phyloP scores from a whole-genome alignment of 208 protist species.

The Leishmania tarentolae region DNA sequence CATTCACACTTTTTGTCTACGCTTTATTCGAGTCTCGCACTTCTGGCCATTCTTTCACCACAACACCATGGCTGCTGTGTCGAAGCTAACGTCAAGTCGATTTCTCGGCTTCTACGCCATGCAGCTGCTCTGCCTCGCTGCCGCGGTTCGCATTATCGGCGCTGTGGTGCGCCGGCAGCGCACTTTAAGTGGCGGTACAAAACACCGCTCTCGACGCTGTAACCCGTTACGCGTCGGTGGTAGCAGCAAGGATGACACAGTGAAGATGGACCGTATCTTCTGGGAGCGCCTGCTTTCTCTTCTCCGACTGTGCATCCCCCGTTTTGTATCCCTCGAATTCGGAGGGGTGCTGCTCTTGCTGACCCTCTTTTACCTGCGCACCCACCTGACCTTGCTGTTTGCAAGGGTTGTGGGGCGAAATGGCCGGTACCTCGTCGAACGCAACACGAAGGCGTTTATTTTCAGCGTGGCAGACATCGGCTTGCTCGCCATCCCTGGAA shows the following conservation, averaged over 20 bases:
- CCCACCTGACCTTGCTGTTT: slow-evolving; percentile 61
- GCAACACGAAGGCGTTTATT: slow-evolving; percentile 60
- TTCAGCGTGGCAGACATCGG: slow-evolving; percentile 69
- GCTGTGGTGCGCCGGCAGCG: slow-evolving; percentile 15
- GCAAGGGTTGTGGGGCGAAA: slow-evolving; percentile 56
- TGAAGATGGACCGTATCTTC: slow-evolving; percentile 51
- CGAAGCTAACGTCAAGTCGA: slow-evolving; percentile 28
- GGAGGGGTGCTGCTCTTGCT: slow-evolving; percentile 43
- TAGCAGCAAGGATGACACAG: slow-evolving; percentile 14
- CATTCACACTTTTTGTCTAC: background rate
- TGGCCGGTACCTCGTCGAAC: slow-evolving; percentile 60
- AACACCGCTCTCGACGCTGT: slow-evolving; percentile 16
- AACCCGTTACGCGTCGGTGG: slow-evolving; percentile 5
- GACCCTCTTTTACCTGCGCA: slow-evolving; percentile 49
- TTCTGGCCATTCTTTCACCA: background rate
- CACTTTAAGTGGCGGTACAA: slow-evolving; percentile 1
- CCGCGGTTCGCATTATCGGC: slow-evolving; percentile 27
- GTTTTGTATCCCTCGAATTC: slow-evolving; percentile 54
- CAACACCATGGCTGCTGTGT: slow-evolving; percentile 29
- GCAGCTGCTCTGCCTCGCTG: slow-evolving; percentile 33
- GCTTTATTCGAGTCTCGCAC: background rate
- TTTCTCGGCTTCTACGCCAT: slow-evolving; percentile 35
- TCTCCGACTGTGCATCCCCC: slow-evolving; percentile 70
- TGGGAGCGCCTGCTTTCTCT: slow-evolving; percentile 55
- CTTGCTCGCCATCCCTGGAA: slow-evolving; percentile 66